A percentile compares a stretch with the other conserved stretches of the same genome.
Evolutionary conservation across 2,329 filamentous ascomycete species (phyloP).

Genomic region (Periconia sp.): DNA sequence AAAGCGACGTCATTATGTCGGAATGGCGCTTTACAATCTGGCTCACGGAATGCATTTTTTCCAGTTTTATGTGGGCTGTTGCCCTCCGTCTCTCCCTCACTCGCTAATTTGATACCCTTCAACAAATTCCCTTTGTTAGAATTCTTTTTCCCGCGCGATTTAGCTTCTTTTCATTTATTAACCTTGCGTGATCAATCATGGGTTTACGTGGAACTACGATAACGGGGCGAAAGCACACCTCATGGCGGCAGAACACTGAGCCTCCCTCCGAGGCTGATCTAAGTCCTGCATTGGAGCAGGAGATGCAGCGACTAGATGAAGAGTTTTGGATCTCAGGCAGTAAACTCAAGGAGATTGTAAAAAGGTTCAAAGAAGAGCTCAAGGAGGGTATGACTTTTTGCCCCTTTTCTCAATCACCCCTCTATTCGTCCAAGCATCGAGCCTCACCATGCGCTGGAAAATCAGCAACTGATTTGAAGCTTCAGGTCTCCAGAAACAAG

Average conservation of each 20-base stretch:
- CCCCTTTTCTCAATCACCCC: neutral
- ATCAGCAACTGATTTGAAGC: neutral
- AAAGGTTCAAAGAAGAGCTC: conserved; percentile 25
- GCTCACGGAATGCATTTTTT: no score
- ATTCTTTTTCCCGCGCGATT: neutral
- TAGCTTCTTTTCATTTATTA: neutral
- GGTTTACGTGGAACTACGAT: neutral
- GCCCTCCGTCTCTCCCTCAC: no score
- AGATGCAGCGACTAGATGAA: conserved; percentile 21
- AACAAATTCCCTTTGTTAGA: no score
- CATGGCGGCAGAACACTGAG: conserved; percentile 23
- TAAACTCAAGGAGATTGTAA: conserved; percentile 26
- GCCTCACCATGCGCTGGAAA: neutral
- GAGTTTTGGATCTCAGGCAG: conserved; percentile 24
- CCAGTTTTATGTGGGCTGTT: no score
- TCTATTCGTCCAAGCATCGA: neutral
- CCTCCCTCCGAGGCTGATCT: conserved; percentile 19
- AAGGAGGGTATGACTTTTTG: conserved; percentile 19
- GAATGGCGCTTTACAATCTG: neutral
- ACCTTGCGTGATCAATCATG: neutral
- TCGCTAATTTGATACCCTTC: no score
- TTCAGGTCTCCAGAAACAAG: conserved; percentile 12
- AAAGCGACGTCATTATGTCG: conserved; percentile 2
- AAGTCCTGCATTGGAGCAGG: conserved; percentile 19
- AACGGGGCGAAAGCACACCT: conserved; percentile 8